Evolutionary conservation across 495 filamentous ascomycete species (phyloP), one percentile per base, ranked within the genome.

Genomic region (Xylaria palmicola): DNA sequence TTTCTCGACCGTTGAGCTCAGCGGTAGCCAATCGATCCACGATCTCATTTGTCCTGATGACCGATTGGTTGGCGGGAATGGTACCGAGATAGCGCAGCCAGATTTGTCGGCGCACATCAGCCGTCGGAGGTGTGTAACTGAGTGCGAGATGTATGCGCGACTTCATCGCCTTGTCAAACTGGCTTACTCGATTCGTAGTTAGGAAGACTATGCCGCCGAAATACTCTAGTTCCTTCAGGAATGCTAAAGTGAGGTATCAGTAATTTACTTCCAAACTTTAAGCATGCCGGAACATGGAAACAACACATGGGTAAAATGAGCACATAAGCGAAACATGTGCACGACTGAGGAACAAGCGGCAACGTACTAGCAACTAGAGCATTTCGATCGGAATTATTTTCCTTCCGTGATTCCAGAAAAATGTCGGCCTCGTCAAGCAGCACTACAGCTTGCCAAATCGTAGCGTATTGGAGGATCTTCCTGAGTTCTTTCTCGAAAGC

Each of bases 381-480:
- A 50, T 82, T 83, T 0, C 78, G 71, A 12, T 73, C 68, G 10
- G 80, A 58, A 41, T 73, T 75, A 15, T 72, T 60, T 12, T 67
- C 48, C n/a, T 56, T 68, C 20, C 80, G 72, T 15, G 72, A 64
- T 62, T 79, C 70, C 1, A 81, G 67, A 65, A 82, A 79, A 10
- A 81, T 72, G 43, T 82, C 79, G 0, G 77, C 77, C 54, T 82
- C 78, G 51, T 81, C 79, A 19, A 82, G 62, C 24, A 85, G 72
- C 0, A 84, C 65, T 1, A 85, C 69, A 2, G 75, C 79, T 10
- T 75, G 73, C 82, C 80, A 86, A 20, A 65, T 72, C 4, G 73
- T 75, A 24, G 81, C 72, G 34, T 94, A 90, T 60, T 93, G 89
- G 39, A 95, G 80, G 48, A 95, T 88, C 64, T 88, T 87, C 60